Evolutionary conservation across 305 asterid genomes (phyloP).

Genomic region (Fraxinus sp.): DNA sequence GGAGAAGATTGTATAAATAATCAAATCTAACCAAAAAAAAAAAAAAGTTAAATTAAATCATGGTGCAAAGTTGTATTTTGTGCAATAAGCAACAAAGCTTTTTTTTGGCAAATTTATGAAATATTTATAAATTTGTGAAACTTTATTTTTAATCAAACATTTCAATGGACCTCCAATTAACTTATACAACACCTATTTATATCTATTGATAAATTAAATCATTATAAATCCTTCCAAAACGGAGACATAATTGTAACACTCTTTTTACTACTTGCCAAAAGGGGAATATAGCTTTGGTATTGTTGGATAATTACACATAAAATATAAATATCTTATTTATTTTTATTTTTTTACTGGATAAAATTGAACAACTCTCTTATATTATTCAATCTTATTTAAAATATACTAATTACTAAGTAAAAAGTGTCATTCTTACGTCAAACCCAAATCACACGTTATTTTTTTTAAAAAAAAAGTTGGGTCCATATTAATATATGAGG

Average conservation of each 20-base stretch:
- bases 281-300: neutral
- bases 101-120: neutral
- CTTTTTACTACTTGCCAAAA: neutral
- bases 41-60: neutral
- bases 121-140: too few relatives aligned
- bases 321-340: too few relatives aligned
- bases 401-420: too few relatives aligned
- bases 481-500: neutral
- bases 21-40: neutral
- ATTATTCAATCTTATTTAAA: neutral
- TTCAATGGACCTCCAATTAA: neutral
- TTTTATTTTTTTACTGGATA: neutral
- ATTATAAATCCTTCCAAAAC: neutral
- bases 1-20: neutral
- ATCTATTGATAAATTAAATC: too few relatives aligned
- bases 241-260: neutral
- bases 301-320: neutral
- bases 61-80: neutral
- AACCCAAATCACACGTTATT: neutral
- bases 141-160: neutral
- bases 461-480: neutral
- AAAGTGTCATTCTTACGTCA: neutral
- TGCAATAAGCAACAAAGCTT: neutral
- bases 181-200: neutral
- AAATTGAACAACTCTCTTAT: neutral